Evolutionary conservation across 2,329 filamentous ascomycete species (phyloP), one percentile per base, ranked within the genome.

Genomic region (Phoma herbarum): DNA sequence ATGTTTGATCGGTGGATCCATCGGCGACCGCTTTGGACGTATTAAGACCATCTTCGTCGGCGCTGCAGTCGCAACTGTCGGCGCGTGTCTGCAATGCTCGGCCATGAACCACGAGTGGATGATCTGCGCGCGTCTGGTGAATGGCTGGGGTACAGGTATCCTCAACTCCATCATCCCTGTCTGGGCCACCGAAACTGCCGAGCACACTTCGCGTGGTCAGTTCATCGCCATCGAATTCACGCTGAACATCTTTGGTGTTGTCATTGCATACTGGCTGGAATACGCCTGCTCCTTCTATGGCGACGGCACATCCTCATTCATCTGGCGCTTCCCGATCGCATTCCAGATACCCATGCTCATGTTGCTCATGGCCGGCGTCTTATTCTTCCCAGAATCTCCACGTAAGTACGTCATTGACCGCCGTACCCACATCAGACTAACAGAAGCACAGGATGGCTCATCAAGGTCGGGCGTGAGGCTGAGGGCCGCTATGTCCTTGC

Each of bases 191-290:
- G 89, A 91, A 74, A 89, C 86, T 0, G 85, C 87, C 0, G 85
- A 88, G 37, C 86, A 90, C 67, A 90, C 84, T 0, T 87, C 85
- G 2, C 84, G 90, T 39, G 90, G 90, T 6, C 83, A 87, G 46
- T 90, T 90, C 62, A 86, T 91, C 56, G 86, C 88, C 10, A 87
- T 90, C 52, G 89, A 91, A 67, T 91, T 92, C 62, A 91, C 88
- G 0, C 75, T 91, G 9, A 92, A 91, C 69, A 90, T 91, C 60
- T 86, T 90, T 46, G 88, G 88, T 67, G 87, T 90, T 0, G 85
- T 88, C 20, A 80, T 88, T 33, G 77, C 84, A 3, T 90, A 90
- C 61, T 81, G 78, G 78, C 65, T 81, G 10, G 77, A 79, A 50
- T 80, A 74, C 62, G 87, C 86, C 2, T 79, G 86, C 10, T 86